These are phyloP conservation scores for Puccinellia tenuiflora DNA, from an alignment of 176 grass and related monocot genomes.

Conservation along the genomic window DNA sequence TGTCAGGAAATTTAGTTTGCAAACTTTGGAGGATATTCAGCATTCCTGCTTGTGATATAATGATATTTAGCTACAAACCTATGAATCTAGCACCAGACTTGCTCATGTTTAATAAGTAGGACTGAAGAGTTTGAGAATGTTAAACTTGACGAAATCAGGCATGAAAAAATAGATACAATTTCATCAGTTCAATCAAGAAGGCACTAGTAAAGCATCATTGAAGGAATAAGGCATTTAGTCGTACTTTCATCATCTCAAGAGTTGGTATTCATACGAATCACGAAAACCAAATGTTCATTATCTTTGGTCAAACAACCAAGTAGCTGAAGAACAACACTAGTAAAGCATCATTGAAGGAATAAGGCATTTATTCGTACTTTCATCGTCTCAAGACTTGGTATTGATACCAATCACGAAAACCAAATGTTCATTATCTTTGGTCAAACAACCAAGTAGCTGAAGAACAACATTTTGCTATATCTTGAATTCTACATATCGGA, in stretches of 20 bases:
- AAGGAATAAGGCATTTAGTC: not conserved
- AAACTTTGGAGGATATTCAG: too few species aligned
- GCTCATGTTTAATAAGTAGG: not conserved
- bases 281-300: not conserved
- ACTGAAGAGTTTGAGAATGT: not conserved
- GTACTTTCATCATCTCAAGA: not conserved
- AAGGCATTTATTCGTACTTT: not conserved
- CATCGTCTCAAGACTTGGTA: not conserved
- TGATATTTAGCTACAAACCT: not conserved
- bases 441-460: slow-evolving; percentile 7
- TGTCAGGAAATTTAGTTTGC: not conserved
- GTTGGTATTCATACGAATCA: not conserved
- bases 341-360: not conserved
- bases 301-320: slow-evolving; percentile 6
- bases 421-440: not conserved
- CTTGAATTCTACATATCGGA: slow-evolving; percentile 20
- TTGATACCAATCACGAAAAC: not conserved
- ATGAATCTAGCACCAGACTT: not conserved
- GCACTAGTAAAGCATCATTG: not conserved
- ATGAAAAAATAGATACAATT: not conserved
- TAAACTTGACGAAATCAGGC: not conserved
- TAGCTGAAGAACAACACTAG: not conserved
- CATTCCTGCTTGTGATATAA: too few species aligned
- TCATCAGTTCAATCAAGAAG: not conserved
- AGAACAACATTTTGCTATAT: slow-evolving; percentile 23